Conservation (phyloP, 306 rosid species). For the Prunus salicina region DNA sequence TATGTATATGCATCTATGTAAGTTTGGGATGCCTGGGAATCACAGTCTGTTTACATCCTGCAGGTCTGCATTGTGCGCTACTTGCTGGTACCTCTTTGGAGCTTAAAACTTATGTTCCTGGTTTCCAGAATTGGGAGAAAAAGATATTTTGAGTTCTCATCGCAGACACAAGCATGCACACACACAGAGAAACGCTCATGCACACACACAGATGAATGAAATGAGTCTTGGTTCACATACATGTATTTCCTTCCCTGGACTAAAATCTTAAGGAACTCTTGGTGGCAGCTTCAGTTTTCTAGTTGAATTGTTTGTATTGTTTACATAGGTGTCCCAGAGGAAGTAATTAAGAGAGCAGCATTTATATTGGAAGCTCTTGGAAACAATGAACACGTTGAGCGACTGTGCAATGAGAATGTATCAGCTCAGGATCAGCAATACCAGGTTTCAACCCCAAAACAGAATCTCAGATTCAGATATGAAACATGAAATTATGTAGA, state of each 20-base stretch:
- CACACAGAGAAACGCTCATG: not conserved
- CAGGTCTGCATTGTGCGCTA: slow-evolving; percentile 92
- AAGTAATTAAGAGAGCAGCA: slow-evolving; percentile 76
- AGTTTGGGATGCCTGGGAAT: slow-evolving; percentile 21
- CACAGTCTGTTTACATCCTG: slow-evolving; percentile 28
- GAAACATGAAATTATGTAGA: not conserved
- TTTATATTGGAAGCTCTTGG: slow-evolving; percentile 62
- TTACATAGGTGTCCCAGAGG: slow-evolving; percentile 68
- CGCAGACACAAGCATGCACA: not conserved
- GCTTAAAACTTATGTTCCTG: slow-evolving; percentile 14
- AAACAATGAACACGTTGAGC: slow-evolving; percentile 50
- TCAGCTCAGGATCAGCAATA: slow-evolving; percentile 58
- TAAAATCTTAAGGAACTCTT: not conserved
- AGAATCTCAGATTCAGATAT: slow-evolving; percentile 3
- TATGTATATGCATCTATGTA: slow-evolving; percentile 15
- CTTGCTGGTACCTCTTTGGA: slow-evolving; percentile 67
- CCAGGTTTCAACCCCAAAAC: slow-evolving; percentile 49
- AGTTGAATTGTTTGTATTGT: not conserved
- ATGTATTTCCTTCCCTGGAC: not conserved
- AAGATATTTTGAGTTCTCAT: not conserved
- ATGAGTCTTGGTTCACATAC: not conserved
- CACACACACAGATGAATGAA: not conserved
- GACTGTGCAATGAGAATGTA: slow-evolving; percentile 57
- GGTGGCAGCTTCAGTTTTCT: not conserved
- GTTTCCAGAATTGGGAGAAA: not conserved